phyloP scores from a whole-genome alignment of 768 basidiomycete genomes.

The Strobilomyces confusus region DNA sequence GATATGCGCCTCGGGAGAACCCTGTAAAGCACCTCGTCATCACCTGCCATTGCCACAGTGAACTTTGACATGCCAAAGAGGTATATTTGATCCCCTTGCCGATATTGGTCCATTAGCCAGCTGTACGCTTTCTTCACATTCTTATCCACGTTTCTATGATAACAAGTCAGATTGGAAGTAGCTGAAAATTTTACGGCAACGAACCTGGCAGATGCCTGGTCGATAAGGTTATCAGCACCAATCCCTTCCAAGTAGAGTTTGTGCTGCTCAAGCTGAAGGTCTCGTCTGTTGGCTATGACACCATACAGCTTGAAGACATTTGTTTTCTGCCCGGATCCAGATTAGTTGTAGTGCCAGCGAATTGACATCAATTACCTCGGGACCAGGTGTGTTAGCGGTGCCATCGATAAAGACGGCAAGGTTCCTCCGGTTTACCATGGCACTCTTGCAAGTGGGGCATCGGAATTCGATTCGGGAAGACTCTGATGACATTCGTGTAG shows the following conservation, averaged over 20 bases:
- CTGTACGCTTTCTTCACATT: constrained; percentile 2
- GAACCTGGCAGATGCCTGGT: constrained; percentile 3
- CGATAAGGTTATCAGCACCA: background rate
- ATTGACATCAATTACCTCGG: background rate
- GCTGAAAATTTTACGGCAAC: background rate
- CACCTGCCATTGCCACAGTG: background rate
- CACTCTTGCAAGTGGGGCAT: background rate
- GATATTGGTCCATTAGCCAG: constrained; percentile 1
- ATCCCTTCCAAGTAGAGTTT: background rate
- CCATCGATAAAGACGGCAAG: background rate
- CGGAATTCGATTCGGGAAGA: background rate
- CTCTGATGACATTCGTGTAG: background rate
- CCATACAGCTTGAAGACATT: background rate
- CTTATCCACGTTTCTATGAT: constrained; percentile 3
- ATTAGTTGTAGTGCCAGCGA: background rate
- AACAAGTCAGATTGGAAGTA: background rate
- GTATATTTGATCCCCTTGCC: constrained; percentile 26
- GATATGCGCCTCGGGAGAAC: constrained; percentile 42
- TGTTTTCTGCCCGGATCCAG: background rate
- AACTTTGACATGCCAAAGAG: constrained; percentile 31
- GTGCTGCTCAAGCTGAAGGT: background rate
- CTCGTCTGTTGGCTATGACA: background rate
- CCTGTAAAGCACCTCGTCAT: constrained; percentile 19
- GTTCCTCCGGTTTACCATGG: background rate
- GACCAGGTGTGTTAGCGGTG: background rate